Base-by-base conservation (phyloP, 495 filamentous ascomycete genomes). In the Acidomyces sp. region DNA sequence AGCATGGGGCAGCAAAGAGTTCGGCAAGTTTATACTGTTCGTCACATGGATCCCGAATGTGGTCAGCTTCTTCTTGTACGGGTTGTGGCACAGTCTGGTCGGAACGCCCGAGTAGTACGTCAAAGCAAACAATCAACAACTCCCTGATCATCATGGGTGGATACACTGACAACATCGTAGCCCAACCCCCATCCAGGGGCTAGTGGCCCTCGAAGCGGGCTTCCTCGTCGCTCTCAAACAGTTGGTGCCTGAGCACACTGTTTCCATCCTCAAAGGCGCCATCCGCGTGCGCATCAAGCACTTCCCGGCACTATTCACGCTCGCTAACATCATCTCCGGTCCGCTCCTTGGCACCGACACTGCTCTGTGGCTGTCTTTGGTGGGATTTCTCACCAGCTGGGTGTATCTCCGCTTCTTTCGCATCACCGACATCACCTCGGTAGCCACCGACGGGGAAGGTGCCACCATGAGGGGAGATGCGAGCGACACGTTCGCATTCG, bases 151-250 rank as follows among this genome's bases (percentile, higher is more conserved):
- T 25, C 6, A 11, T 13, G 10, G 27, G 35, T 29, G 4, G 9
- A 29, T 31, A n/a, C 7, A 20, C 41, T 57, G 58, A 60, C 48
- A 38, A 43, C 51, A 31, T 47, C 46, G 44, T 60, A 90, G 80
- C 23, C 63, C 80, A 29, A 79, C 75, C 26, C 75, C 83, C 41
- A 82, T 95, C 52, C 82, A 79, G 54, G 92, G 92, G 45, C 86
- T 82, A 30, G 77, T 93, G 45, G 75, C 85, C 11, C 69, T 94
- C 36, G 87, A 95, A 61, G 84, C 82, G 23, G 85, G 83, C 45
- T 96, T 95, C 66, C 78, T 97, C 43, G 86, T 97, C 53, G 84
- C 90, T 39, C 95, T 96, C 64, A 95, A 93, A 62, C 92, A 97
- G 60, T 82, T 97, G 24, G 84, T 96, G 16, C 90, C 90, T 20